These are phyloP conservation scores for Leishmania aethiopica DNA, from an alignment of 208 protist species.

Conservation along the genomic window DNA sequence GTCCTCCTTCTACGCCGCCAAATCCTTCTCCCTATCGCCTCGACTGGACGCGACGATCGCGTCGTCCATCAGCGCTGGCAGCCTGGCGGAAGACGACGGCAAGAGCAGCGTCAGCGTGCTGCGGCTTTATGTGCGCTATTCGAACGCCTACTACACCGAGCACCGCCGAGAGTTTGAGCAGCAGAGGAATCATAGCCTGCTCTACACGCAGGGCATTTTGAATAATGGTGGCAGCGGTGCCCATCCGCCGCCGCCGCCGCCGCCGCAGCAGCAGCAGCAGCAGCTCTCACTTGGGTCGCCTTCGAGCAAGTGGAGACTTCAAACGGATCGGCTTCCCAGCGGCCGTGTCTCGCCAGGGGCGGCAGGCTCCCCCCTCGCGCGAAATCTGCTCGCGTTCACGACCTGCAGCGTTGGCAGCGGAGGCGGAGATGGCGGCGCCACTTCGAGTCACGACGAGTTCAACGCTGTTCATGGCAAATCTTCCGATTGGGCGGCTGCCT, in stretches of 20 bases:
- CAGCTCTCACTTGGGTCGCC: conserved; percentile 16
- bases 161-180: conserved; percentile 26
- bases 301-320: neutral
- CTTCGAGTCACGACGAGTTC: neutral
- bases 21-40: neutral
- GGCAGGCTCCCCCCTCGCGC: neutral
- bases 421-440: neutral
- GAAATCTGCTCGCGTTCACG: conserved; percentile 9
- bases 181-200: neutral
- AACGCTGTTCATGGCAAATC: neutral
- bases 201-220: conserved; percentile 8
- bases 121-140: conserved; percentile 85
- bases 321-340: neutral
- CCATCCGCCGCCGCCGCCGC: too few species aligned
- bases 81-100: conserved; percentile 20
- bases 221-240: neutral
- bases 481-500: neutral
- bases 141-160: conserved; percentile 39
- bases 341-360: neutral
- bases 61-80: neutral
- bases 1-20: neutral
- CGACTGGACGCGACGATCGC: neutral
- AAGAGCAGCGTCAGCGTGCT: conserved; percentile 61
- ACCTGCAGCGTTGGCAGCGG: neutral
- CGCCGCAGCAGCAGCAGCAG: conserved; percentile 15